Conservation (phyloP, 2,329 filamentous ascomycete genomes). For the Aspergillus pseudoterreus region DNA sequence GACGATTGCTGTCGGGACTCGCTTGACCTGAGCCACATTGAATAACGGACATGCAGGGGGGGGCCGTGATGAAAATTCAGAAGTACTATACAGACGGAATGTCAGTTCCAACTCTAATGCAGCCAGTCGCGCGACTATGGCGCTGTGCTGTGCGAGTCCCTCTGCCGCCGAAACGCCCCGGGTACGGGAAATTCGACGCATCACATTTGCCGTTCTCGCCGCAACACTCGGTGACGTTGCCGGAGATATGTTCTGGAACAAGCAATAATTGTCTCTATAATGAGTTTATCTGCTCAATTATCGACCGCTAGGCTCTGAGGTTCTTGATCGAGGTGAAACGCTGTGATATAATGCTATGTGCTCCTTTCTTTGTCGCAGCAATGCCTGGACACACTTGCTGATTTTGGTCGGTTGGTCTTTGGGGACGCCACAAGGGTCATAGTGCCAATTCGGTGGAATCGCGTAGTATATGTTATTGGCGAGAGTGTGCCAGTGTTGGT, state of each 20-base stretch:
- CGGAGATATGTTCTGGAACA: background rate
- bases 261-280: conserved; percentile 7
- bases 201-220: conserved; percentile 8
- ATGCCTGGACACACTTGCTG: background rate
- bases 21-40: conserved; percentile 10
- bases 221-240: background rate
- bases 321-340: background rate
- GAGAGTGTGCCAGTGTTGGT: background rate
- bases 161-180: background rate
- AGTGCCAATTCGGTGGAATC: background rate
- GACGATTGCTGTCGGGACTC: background rate
- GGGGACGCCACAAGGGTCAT: background rate
- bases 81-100: conserved; percentile 11
- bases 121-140: background rate
- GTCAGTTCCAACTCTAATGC: conserved; percentile 4
- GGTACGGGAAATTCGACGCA: conserved; percentile 7
- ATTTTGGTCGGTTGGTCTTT: background rate
- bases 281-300: conserved; percentile 6
- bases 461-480: background rate
- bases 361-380: too few species aligned
- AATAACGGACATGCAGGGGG: conserved; percentile 19
- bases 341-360: background rate
- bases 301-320: background rate
- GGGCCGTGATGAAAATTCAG: background rate
- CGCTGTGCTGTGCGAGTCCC: background rate